Conservation (phyloP, 106 monocot species). For the Hemerocallis citrina region DNA sequence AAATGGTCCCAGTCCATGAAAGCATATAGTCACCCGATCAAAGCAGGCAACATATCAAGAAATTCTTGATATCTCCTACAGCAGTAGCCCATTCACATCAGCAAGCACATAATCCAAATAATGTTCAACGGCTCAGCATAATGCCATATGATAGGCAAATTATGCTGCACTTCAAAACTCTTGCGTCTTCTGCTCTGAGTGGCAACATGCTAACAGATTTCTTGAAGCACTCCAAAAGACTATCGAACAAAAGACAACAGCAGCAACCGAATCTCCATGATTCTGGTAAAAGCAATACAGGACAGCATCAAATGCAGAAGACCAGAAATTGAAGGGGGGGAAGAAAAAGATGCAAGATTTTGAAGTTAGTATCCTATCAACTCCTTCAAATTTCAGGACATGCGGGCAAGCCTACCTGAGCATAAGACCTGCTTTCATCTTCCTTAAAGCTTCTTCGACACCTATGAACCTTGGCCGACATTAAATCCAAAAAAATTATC, state of each 20-base stretch:
- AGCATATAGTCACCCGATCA: slow-evolving; percentile 18
- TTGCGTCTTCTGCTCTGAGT: slow-evolving; percentile 4
- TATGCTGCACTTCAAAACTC: slow-evolving; percentile 8
- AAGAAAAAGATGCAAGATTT: not conserved
- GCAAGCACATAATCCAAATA: slow-evolving; percentile 29
- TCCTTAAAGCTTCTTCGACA: too few species aligned
- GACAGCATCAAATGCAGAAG: slow-evolving; percentile 31
- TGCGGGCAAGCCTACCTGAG: slow-evolving; percentile 1
- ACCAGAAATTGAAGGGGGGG: slow-evolving; percentile 2
- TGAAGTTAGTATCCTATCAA: not conserved
- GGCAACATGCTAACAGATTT: not conserved
- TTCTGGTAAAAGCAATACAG: slow-evolving; percentile 42
- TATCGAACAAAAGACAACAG: slow-evolving; percentile 27
- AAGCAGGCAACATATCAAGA: slow-evolving; percentile 23
- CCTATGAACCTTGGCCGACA: not conserved
- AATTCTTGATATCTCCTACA: slow-evolving; percentile 11
- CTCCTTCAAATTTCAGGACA: not conserved
- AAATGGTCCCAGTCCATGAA: slow-evolving; percentile 5
- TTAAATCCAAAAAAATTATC: not conserved
- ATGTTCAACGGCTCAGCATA: slow-evolving; percentile 27
- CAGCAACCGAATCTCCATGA: slow-evolving; percentile 20
- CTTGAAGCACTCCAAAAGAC: slow-evolving; percentile 11
- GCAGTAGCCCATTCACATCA: slow-evolving; percentile 33
- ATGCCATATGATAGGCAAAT: slow-evolving; percentile 8
- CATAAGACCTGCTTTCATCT: not conserved